phyloP scores from a whole-genome alignment of 257 asterid genomes.

The Oldenlandia corymbosa region DNA sequence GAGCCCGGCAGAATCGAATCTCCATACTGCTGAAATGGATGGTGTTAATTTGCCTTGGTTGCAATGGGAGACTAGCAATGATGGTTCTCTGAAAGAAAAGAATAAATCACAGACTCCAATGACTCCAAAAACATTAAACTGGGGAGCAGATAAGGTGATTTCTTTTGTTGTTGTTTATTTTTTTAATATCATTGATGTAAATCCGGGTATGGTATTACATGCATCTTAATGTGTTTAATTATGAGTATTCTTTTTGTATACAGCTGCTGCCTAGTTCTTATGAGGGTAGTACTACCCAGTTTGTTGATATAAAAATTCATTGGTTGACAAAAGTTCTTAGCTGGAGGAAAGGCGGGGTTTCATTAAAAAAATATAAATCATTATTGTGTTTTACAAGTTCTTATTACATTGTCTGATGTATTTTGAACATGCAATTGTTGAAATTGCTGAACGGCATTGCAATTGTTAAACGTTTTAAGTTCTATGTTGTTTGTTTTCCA shows the following conservation, averaged over 20 bases:
- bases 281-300: neutral
- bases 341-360: neutral
- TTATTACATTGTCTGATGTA: too few species aligned
- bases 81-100: slow-evolving; percentile 34
- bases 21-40: slow-evolving; percentile 52
- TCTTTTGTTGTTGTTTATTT: neutral
- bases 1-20: slow-evolving; percentile 38
- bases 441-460: too few species aligned
- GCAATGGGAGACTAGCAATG: slow-evolving; percentile 80
- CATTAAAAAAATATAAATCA: too few species aligned
- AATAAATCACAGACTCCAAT: slow-evolving; percentile 34
- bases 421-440: too few species aligned
- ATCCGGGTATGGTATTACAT: neutral
- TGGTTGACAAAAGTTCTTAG: neutral
- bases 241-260: neutral
- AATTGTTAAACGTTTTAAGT: too few species aligned
- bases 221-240: neutral
- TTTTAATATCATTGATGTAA: neutral
- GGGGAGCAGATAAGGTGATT: slow-evolving; percentile 53
- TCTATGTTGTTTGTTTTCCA: too few species aligned
- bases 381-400: too few species aligned
- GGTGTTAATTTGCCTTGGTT: slow-evolving; percentile 83
- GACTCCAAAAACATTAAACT: slow-evolving; percentile 37
- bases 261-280: neutral
- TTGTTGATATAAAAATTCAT: neutral